These are phyloP conservation scores for Mycena haematopus DNA, from an alignment of 768 basidiomycete genomes.

Conservation along the genomic window DNA sequence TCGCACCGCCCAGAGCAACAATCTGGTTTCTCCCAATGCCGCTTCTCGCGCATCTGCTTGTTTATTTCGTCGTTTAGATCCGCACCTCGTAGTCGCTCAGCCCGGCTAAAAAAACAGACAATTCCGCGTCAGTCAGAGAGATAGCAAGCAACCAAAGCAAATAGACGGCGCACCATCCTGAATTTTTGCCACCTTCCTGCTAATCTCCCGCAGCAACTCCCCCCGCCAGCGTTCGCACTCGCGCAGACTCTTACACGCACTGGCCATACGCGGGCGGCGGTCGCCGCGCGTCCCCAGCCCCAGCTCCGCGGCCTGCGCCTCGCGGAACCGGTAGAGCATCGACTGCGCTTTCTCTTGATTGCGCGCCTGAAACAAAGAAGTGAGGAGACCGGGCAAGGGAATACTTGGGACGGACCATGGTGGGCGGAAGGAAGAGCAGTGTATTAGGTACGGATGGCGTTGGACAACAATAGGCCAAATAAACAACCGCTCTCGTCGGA, in stretches of 20 bases:
- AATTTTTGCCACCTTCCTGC: constrained; percentile 98
- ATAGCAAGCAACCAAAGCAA: no score
- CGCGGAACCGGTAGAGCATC: constrained; percentile 94
- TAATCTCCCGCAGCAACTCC: constrained; percentile 93
- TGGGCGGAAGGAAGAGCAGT: no score
- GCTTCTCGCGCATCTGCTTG: constrained; percentile 91
- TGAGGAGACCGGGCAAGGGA: no score
- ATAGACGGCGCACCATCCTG: constrained; percentile 71
- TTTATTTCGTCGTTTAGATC: constrained; percentile 99
- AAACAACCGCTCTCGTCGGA: no score
- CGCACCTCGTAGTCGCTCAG: constrained; percentile 95
- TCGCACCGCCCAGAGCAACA: constrained; percentile 96
- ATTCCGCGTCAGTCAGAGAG: no score
- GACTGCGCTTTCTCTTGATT: constrained; percentile 86
- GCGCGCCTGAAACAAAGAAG: constrained; percentile 66
- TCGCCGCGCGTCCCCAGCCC: constrained; percentile 87
- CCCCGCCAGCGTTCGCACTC: constrained; percentile 97
- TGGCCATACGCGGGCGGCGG: constrained; percentile 91
- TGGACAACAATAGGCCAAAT: no score
- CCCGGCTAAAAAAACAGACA: constrained; percentile 61
- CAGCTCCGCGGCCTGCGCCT: constrained; percentile 95
- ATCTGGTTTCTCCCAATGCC: constrained; percentile 98
- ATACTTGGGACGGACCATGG: no score
- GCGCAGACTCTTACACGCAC: constrained; percentile 86
- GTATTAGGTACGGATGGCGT: no score